Evolutionary conservation across 345 rosid species (phyloP), one percentile per base, ranked within the genome.

Genomic region (Lenwebbia sp.): DNA sequence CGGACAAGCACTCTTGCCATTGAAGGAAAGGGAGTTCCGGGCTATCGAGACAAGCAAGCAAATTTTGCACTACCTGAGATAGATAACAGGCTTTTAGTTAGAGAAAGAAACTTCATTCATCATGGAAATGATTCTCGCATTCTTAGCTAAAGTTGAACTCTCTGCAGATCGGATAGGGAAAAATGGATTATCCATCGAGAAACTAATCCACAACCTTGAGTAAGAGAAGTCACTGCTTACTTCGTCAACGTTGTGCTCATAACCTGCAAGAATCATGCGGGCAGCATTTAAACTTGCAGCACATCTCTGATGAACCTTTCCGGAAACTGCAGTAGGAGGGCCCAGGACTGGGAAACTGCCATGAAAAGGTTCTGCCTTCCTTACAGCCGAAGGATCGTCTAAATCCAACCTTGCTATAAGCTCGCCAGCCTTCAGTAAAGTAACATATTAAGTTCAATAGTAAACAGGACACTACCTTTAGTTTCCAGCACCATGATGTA

Each of bases 1-100:
- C 98, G 47, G 99, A 93, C 85, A 95, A 87, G 90, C 95, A 93
- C 90, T 97, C 99, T 95, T 96, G 99, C 99, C 99, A 97, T 88
- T 97, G 99, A 90, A 97, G 99, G 90, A 95, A 97, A 88, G 99
- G 99, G 60, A 96, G 97, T 89, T 94, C 97, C 60, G 99, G 99
- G 91, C 94, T 96, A 89, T 97, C 99, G 83, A 97, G 99, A 90
- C 97, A 96, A 78, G 87, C 91, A 25, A 97, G 97, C 90, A 97
- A 92, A 93, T 88, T 96, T 89, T 94, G 98, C 87, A 94, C 97
- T 58, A 98, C 99, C 99, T 97, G 89, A 88, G 86, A 76, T 60
- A 88, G 85, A 90, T 52, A 86, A 84, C n/a, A 86, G 83, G n/a
- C 57, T 28, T 52, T 84, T 70, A 70, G 81, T 70, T 37, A 47